phyloP scores from a whole-genome alignment of 2,329 filamentous ascomycete genomes.

The Rhynchosporium secalis region DNA sequence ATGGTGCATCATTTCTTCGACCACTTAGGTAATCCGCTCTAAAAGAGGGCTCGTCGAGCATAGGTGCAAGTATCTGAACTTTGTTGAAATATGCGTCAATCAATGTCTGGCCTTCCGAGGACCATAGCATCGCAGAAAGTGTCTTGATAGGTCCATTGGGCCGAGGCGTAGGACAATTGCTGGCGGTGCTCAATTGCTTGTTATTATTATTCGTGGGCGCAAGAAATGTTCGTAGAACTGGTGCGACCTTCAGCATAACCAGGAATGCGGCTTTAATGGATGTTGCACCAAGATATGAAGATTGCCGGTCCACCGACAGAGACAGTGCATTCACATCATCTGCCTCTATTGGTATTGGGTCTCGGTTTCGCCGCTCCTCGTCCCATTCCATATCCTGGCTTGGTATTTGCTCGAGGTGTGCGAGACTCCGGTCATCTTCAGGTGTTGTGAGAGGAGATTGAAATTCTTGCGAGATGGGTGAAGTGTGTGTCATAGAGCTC shows the following conservation, averaged over 20 bases:
- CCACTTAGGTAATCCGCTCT: constrained; percentile 63
- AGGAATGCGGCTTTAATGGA: constrained; percentile 74
- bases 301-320: constrained; percentile 55
- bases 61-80: constrained; percentile 69
- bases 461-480: constrained; percentile 50
- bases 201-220: constrained; percentile 35
- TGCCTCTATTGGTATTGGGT: constrained; percentile 61
- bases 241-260: constrained; percentile 60
- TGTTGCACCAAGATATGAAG: constrained; percentile 71
- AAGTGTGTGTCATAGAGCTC: constrained; percentile 54
- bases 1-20: constrained; percentile 64
- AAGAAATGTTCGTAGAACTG: constrained; percentile 50
- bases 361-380: constrained; percentile 57
- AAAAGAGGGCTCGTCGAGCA: constrained; percentile 72
- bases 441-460: constrained; percentile 51
- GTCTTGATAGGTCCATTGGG: constrained; percentile 41
- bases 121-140: constrained; percentile 50
- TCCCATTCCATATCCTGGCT: constrained; percentile 65
- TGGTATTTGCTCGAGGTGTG: constrained; percentile 67
- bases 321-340: constrained; percentile 73
- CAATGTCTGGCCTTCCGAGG: constrained; percentile 65
- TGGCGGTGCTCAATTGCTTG: constrained; percentile 29
- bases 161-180: constrained; percentile 35
- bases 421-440: constrained; percentile 47
- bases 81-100: constrained; percentile 77